Base-by-base conservation (phyloP, 345 rosid species). In the Excoecaria agallocha region DNA sequence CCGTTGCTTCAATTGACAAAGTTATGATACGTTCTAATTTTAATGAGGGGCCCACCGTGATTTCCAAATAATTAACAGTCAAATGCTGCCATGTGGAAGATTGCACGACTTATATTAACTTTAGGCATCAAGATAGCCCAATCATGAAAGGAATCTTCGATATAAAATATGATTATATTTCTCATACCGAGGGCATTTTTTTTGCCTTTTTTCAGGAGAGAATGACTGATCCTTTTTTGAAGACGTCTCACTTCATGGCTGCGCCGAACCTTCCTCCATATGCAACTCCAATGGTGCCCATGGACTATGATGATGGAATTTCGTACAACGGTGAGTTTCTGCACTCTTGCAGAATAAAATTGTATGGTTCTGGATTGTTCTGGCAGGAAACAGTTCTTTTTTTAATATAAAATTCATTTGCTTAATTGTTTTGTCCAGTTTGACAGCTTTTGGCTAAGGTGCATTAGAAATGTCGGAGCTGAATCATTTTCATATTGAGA, bases 151-250 rank as follows among this genome's bases (percentile, higher is more conserved):
- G 66, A 56, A 22, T 64, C 50, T 4, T 1, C 5, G 1, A 35
- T 69, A 20, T 66, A 65, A 72, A 41, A 46, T 52, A 70, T 49
- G 45, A 60, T 49, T 67, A 19, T 57, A 24, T 56, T 49, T 48
- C 68, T 22, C 37, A 13, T 25, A 69, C 77, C 77, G 38, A 79
- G 49, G 63, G 17, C 65, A 77, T 30, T 70, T 12, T 35, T 15
- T 67, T 67, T 76, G n/a, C n/a, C n/a, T 12, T 73, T 84, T 80
- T 25, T 54, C 85, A 89, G 93, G 93, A 89, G 83, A 86, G 83
- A 84, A 80, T 78, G 70, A 74, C 69, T 37, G 91, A 85, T 84
- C 69, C 81, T 78, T 75, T 86, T 49, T 51, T 71, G 60, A 85
- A 85, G 81, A 54, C 80, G 17, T 74, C 83, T 67, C 81, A 70